These are phyloP conservation scores for Cercophora newfieldiana DNA, from an alignment of 495 filamentous ascomycete genomes.

Conservation along the genomic window DNA sequence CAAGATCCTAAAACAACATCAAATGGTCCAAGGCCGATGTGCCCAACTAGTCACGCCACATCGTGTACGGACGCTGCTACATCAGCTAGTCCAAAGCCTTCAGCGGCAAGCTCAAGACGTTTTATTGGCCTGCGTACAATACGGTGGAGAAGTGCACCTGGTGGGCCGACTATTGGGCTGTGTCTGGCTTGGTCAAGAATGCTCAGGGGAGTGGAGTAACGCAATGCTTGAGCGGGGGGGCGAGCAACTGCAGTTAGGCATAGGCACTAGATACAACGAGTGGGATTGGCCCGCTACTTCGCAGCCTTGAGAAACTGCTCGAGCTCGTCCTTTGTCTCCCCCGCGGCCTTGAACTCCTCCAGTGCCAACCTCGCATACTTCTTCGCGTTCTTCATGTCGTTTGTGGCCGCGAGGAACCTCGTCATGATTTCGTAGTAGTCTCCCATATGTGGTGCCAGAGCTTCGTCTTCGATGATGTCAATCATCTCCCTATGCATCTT, in stretches of 20 bases:
- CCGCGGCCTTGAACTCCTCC: conserved; percentile 29
- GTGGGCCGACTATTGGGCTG: neutral
- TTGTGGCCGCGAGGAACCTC: conserved; percentile 26
- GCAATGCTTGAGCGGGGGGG: neutral
- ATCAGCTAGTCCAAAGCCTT: neutral
- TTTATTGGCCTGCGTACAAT: neutral
- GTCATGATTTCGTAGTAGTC: conserved; percentile 37
- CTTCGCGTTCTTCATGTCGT: conserved; percentile 26
- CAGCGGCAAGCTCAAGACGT: neutral
- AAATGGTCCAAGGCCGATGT: neutral
- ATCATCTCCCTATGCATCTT: conserved; percentile 28
- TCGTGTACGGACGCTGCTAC: neutral
- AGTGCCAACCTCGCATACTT: conserved; percentile 28
- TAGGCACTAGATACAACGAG: too few species aligned
- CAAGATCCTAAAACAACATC: neutral
- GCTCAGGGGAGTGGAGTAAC: neutral
- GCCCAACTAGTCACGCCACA: neutral
- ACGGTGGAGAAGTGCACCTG: neutral
- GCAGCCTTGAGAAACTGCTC: conserved; percentile 12
- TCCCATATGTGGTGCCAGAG: conserved; percentile 33
- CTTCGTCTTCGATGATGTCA: conserved; percentile 31
- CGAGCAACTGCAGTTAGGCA: neutral
- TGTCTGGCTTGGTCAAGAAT: neutral
- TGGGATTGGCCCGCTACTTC: too few species aligned
- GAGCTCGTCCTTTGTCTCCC: conserved; percentile 16